phyloP scores from a whole-genome alignment of 148 eudicot genomes.

The Oxyria digyna region DNA sequence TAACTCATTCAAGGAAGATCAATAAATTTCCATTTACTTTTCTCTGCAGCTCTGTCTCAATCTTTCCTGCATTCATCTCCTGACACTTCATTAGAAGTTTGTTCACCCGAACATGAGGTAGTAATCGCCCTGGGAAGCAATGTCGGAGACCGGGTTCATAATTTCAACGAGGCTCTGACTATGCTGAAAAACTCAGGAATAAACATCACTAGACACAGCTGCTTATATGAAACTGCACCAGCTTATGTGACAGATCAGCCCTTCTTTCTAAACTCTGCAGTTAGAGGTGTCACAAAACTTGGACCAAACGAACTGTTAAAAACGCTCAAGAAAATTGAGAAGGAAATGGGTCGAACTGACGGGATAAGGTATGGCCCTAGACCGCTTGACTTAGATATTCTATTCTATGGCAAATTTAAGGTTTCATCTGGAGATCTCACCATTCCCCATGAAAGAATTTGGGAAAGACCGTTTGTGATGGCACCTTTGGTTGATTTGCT shows the following conservation, averaged over 20 bases:
- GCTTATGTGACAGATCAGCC: constrained; percentile 87
- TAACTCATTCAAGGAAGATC: no score
- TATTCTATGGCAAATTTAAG: constrained; percentile 61
- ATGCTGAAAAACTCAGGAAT: constrained; percentile 68
- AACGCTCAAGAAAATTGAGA: constrained; percentile 71
- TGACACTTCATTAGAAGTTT: constrained; percentile 41
- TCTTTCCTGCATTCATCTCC: constrained; percentile 37
- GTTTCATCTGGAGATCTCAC: constrained; percentile 49
- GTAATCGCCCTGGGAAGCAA: constrained; percentile 89
- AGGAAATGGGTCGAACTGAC: constrained; percentile 69
- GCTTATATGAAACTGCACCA: constrained; percentile 88
- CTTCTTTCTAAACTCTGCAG: constrained; percentile 74
- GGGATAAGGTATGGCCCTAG: constrained; percentile 92
- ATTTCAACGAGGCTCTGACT: constrained; percentile 55
- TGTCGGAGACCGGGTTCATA: constrained; percentile 58
- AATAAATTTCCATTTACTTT: not conserved
- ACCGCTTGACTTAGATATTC: constrained; percentile 73
- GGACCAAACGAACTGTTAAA: constrained; percentile 64
- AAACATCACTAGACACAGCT: constrained; percentile 49
- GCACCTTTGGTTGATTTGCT: constrained; percentile 73
- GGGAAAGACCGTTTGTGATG: constrained; percentile 94
- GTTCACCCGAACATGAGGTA: constrained; percentile 66
- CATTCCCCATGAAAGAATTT: constrained; percentile 84
- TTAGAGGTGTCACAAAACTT: constrained; percentile 68
- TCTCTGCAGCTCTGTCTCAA: constrained; percentile 25